Base-by-base conservation (phyloP, 129 eudicot species). In the carrot (Daucus carota) region DNA sequence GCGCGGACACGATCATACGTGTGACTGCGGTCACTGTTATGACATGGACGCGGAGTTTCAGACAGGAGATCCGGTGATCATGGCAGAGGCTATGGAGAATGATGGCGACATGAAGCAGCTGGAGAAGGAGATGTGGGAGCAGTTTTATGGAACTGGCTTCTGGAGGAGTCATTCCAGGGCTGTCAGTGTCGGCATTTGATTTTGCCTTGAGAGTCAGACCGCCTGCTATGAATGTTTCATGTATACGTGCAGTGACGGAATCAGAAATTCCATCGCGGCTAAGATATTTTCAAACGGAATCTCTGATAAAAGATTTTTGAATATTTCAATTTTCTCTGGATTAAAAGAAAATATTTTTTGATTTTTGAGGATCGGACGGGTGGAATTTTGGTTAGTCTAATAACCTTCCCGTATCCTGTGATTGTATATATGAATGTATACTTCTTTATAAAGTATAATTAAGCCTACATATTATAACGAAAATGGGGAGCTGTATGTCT, bases 101-200 rank as follows among this genome's bases (percentile, higher is more conserved):
- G 93, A 86, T 69, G 69, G 81, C 7, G 90, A 89, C 41, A 83
- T 84, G 71, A 77, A 84, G 41, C 83, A 79, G 66, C 79, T 92
- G n/a, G 97, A 92, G 83, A 81, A 84, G 81, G 92, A 89, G 50
- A 92, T 92, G 97, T 89, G 90, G 96, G 80, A 78, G n/a, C 84
- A 59, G 62, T 92, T 92, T 73, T 80, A 85, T 50, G 81, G 91
- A 24, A 80, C 90, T 33, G 97, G 97, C 41, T 92, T 92, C 71
- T 89, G 92, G 92, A 82, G 97, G 74, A 92, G 97, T 60, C 76
- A 63, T n/a, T 91, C 28, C 8, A 22, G 24, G 13, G 13, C 29
- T 52, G 14, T 52, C 8, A 18, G 3, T 52, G 62, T 52, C 5
- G 29, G 62, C 59, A 0, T 8, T 5, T 50, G 59, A 50, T 50